Evolutionary conservation across 225 moss, liverwort and hornwort species (phyloP), one percentile per base, ranked within the genome.

Genomic region (Bryum argenteum): DNA sequence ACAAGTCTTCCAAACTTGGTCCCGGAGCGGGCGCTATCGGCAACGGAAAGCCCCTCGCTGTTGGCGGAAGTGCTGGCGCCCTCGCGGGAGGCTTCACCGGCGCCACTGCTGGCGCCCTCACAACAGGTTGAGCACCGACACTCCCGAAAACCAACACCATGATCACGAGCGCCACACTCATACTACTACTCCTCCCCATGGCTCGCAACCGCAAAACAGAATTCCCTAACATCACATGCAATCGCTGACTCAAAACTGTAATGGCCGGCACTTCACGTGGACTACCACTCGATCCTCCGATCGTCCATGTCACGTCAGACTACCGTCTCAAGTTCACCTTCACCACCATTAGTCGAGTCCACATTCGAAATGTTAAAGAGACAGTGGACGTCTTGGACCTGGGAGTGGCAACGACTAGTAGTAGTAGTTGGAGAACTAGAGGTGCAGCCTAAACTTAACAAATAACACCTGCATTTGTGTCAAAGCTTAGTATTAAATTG

Each of bases 1-100:
- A 87, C 52, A 77, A 47, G 8, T 77, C 85, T 0, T 19, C 79
- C 4, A 63, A 0, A 33, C 74, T 11, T 0, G 85, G 85, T 9
- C 54, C 82, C 0, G 82, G 85, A 23, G 85, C 85, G 0, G 79
- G 73, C 2, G 79, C 79, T 62, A 56, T 37, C 2, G 82, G 41
- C 6, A 73, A 8, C 18, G 56, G 22, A 5, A 33, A 3, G 0
- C 33, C 11, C 48, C 16, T 48, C 3, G 17, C 48, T 33, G 33
- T 6, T 1, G 48, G 48, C 6, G 48, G 16, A 15, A 15, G 1
- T 48, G 48, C 48, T 48, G 62, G 63, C 10, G 63, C 1, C 28
- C 19, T 44, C 73, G 16, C 72, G 0, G 71, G 62, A 51, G 33
- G 33, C 33, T 3, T 33, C 33, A 33, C 33, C 33, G 33, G 33